phyloP scores from a whole-genome alignment of 495 filamentous ascomycete species.

The Evansstolkia leycettana region DNA sequence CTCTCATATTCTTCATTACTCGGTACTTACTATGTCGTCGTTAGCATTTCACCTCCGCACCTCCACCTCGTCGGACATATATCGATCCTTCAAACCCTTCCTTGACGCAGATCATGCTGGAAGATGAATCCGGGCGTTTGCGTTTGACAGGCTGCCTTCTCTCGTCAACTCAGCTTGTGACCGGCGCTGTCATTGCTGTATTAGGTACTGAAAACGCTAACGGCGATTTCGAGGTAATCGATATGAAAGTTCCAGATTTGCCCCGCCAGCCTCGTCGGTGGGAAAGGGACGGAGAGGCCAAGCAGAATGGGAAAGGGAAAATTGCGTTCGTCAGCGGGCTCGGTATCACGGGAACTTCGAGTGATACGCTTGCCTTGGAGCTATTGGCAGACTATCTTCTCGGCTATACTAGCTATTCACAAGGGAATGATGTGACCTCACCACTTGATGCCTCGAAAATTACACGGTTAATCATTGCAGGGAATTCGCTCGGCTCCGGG shows the following conservation, averaged over 20 bases:
- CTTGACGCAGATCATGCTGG: constrained; percentile 62
- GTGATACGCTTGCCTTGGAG: constrained; percentile 58
- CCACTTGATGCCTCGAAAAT: constrained; percentile 46
- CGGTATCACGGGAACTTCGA: constrained; percentile 61
- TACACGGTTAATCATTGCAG: constrained; percentile 77
- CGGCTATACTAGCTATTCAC: constrained; percentile 56
- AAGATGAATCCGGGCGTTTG: constrained; percentile 93
- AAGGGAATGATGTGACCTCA: constrained; percentile 31
- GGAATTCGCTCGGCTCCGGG: constrained; percentile 66
- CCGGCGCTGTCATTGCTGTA: constrained; percentile 80
- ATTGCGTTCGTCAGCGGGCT: constrained; percentile 86
- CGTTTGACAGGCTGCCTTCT: constrained; percentile 60
- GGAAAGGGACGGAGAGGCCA: constrained; percentile 39
- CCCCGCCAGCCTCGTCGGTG: constrained; percentile 69
- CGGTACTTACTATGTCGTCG: no score
- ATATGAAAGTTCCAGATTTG: constrained; percentile 77
- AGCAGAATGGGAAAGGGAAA: constrained; percentile 41
- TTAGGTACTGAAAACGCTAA: constrained; percentile 86
- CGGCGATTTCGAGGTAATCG: constrained; percentile 87
- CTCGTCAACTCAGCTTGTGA: constrained; percentile 58
- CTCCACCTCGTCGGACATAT: constrained; percentile 71
- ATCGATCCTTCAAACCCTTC: constrained; percentile 32
- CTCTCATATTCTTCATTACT: no score
- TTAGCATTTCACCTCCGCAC: constrained; percentile 78
- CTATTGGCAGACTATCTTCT: constrained; percentile 79